phyloP scores from a whole-genome alignment of 2,329 filamentous ascomycete species.

The Microsporum canis region DNA sequence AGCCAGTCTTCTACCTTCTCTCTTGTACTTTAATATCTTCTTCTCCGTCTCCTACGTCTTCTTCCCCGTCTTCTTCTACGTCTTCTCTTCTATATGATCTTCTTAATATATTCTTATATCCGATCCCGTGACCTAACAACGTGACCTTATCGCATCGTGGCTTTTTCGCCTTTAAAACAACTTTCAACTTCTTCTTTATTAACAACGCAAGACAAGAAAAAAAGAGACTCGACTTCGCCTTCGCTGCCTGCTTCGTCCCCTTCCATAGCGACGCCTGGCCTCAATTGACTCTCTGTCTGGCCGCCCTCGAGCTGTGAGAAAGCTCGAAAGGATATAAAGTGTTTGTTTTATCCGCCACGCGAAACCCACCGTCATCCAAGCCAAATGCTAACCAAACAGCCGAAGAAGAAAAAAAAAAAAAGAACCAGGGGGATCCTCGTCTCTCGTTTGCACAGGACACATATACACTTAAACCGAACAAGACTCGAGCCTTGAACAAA shows the following conservation, averaged over 20 bases:
- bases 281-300: neutral
- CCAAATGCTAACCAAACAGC: neutral
- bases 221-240: neutral
- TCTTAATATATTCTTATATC: neutral
- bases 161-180: neutral
- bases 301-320: neutral
- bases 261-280: neutral
- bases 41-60: neutral
- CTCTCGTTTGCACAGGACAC: neutral
- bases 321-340: neutral
- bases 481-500: neutral
- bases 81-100: neutral
- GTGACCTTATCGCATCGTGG: neutral
- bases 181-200: neutral
- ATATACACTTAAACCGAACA: neutral
- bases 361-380: neutral
- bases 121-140: neutral
- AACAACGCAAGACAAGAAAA: neutral
- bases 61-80: neutral
- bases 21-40: neutral
- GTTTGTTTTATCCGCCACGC: slow-evolving; percentile 2
- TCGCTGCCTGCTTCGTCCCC: neutral
- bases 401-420: neutral
- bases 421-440: neutral
- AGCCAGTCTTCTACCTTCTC: neutral